Conservation (phyloP, 1,139 yeast genomes). For the Blastobotrys serpentis region DNA sequence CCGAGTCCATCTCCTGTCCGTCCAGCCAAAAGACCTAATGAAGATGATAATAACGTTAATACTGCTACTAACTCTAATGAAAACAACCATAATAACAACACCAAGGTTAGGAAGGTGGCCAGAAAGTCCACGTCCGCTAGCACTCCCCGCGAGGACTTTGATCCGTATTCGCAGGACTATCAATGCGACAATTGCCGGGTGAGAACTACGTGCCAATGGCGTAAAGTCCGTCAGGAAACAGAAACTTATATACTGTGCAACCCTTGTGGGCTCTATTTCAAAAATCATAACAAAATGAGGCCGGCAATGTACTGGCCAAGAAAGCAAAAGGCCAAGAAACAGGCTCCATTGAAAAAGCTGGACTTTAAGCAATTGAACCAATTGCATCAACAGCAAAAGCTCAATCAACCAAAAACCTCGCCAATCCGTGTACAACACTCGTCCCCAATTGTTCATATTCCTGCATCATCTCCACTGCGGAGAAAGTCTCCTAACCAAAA, state of each 20-base stretch:
- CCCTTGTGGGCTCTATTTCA: slow-evolving; percentile 41
- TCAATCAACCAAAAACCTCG: slow-evolving; percentile 1
- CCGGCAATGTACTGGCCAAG: slow-evolving; percentile 35
- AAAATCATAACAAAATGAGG: slow-evolving; percentile 36
- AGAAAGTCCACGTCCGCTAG: neutral
- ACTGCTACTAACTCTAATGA: slow-evolving; percentile 9
- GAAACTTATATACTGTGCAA: slow-evolving; percentile 34
- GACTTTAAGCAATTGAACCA: neutral
- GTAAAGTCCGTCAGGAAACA: too few relatives aligned
- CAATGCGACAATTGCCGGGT: slow-evolving; percentile 42
- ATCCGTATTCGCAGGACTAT: neutral
- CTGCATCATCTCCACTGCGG: slow-evolving; percentile 1
- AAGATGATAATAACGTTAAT: slow-evolving; percentile 1
- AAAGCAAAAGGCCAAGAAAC: neutral
- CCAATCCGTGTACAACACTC: neutral
- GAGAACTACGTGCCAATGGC: slow-evolving; percentile 40
- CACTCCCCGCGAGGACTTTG: neutral
- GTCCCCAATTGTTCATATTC: slow-evolving; percentile 8
- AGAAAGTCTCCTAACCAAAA: neutral
- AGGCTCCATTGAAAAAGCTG: slow-evolving; percentile 2
- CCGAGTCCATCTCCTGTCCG: slow-evolving; percentile 2
- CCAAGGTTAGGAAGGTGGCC: neutral
- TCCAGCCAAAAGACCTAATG: neutral
- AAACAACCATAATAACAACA: neutral
- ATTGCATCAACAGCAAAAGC: slow-evolving; percentile 2